Conservation (phyloP, 805 yeast species). For the Saccharomycopsis oosterbeekiorum region DNA sequence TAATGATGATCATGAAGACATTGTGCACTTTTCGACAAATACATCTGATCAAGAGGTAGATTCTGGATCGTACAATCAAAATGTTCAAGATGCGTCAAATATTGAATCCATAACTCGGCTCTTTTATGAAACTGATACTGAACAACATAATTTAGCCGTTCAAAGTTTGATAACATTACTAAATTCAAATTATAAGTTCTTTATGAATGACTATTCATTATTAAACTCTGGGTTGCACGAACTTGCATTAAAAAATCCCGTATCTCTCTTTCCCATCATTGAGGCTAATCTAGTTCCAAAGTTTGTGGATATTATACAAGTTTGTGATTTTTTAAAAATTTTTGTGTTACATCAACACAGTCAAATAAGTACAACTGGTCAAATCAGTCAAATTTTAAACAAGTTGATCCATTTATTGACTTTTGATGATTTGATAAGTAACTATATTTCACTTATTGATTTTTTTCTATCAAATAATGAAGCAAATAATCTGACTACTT, state of each 20-base stretch:
- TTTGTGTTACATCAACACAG: conserved; percentile 1
- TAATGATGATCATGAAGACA: background rate
- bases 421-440: conserved; percentile 7
- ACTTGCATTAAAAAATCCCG: background rate
- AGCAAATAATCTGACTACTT: background rate
- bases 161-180: conserved; percentile 2
- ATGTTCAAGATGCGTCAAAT: background rate
- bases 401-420: conserved; percentile 9
- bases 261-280: background rate
- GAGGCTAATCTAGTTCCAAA: background rate
- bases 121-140: background rate
- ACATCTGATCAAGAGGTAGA: background rate
- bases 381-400: background rate
- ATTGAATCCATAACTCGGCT: background rate
- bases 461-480: background rate
- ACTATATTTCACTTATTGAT: background rate
- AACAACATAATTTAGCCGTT: background rate
- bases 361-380: background rate
- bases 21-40: background rate
- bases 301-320: conserved; percentile 7
- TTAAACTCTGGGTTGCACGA: conserved; percentile 1
- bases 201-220: conserved; percentile 4
- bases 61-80: background rate
- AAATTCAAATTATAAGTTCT: background rate
- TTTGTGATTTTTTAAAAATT: conserved; percentile 7